These are phyloP conservation scores for Wilhelminamyces savonicus DNA, from an alignment of 805 yeast genomes.

Conservation along the genomic window DNA sequence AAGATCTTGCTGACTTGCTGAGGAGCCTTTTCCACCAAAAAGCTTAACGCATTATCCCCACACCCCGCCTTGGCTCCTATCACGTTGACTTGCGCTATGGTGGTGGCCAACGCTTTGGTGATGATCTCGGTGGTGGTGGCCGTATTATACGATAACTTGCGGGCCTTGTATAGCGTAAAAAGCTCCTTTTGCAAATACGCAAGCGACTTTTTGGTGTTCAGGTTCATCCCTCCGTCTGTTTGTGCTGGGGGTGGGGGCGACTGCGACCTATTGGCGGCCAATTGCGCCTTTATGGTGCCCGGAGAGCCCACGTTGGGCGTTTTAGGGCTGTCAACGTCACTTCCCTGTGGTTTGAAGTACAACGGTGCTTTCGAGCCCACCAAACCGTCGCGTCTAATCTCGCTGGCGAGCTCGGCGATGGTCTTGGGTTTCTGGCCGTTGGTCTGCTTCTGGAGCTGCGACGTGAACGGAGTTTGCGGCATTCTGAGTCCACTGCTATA, in stretches of 20 bases:
- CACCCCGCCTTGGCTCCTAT: conserved; percentile 84
- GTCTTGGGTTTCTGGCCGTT: conserved; percentile 28
- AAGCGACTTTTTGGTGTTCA: conserved; percentile 67
- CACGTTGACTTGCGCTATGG: conserved; percentile 83
- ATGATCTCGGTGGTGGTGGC: conserved; percentile 78
- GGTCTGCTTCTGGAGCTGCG: conserved; percentile 13
- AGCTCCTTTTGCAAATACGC: conserved; percentile 82
- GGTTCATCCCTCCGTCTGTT: conserved; percentile 31
- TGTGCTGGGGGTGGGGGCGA: conserved; percentile 8
- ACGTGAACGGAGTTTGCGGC: conserved; percentile 15
- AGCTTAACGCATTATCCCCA: conserved; percentile 70
- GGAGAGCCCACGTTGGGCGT: background rate
- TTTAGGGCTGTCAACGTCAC: conserved; percentile 1
- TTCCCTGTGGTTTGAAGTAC: conserved; percentile 24
- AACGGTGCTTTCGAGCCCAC: conserved; percentile 23
- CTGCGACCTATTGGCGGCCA: conserved; percentile 35
- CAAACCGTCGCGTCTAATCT: conserved; percentile 26
- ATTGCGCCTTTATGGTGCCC: conserved; percentile 36
- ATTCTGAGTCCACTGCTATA: conserved; percentile 13
- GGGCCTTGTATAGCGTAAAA: conserved; percentile 69
- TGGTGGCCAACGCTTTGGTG: conserved; percentile 88
- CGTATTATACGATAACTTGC: conserved; percentile 64
- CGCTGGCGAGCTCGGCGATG: conserved; percentile 38
- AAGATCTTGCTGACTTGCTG: conserved; percentile 72
- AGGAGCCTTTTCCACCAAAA: conserved; percentile 75